These are phyloP conservation scores for Sideroxylon spinosum DNA, from an alignment of 179 eudicot species.

Conservation along the genomic window DNA sequence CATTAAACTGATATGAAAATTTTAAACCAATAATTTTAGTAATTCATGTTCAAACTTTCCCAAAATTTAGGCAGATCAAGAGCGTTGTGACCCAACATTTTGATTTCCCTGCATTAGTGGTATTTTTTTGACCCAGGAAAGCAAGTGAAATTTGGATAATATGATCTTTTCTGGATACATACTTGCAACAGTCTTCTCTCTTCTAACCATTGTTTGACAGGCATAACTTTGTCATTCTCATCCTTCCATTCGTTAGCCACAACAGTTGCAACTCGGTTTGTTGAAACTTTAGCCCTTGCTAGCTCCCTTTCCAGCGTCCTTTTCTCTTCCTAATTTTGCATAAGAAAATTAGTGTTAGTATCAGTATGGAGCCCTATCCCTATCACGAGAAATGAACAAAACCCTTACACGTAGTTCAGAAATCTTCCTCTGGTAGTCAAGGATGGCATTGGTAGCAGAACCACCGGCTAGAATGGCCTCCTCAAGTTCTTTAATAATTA, in stretches of 20 bases:
- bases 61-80: no score
- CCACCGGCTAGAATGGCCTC: constrained; percentile 89
- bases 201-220: constrained; percentile 90
- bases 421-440: constrained; percentile 65
- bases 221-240: constrained; percentile 88
- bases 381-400: constrained; percentile 42
- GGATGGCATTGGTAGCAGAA: constrained; percentile 70
- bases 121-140: not conserved
- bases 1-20: not conserved
- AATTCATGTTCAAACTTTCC: not conserved
- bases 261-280: constrained; percentile 74
- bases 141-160: not conserved
- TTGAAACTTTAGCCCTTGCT: constrained; percentile 83
- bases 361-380: constrained; percentile 16
- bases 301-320: constrained; percentile 84
- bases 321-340: constrained; percentile 67
- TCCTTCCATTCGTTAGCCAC: constrained; percentile 98
- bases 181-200: constrained; percentile 82
- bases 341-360: constrained; percentile 1
- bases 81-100: constrained; percentile 15
- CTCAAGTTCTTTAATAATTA: constrained; percentile 75
- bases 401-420: constrained; percentile 58
- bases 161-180: not conserved
- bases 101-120: not conserved
- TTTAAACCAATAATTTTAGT: not conserved